A percentile compares a stretch with the other conserved stretches of the same genome.
Conservation (phyloP, 75 land plant species). For the Cryptomeria japonica region DNA sequence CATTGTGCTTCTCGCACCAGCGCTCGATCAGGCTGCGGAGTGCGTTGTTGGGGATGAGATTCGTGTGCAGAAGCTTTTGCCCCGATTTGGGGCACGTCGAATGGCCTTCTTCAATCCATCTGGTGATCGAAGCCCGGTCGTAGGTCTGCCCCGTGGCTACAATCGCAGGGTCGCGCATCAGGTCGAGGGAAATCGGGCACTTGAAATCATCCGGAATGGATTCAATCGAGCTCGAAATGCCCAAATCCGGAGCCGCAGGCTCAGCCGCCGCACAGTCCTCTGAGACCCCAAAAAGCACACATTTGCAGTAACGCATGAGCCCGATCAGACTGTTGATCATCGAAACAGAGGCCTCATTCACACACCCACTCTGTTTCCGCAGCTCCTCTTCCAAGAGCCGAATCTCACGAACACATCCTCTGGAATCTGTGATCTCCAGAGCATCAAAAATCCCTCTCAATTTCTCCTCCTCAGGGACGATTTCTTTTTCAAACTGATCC, state of each 20-base stretch:
- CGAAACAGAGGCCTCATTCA: constrained; percentile 35
- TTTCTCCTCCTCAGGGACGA: constrained; percentile 18
- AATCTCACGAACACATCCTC: constrained; percentile 54
- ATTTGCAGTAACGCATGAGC: constrained; percentile 24
- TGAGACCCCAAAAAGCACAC: constrained; percentile 12
- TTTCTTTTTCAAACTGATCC: constrained; percentile 26
- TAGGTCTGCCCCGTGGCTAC: constrained; percentile 79
- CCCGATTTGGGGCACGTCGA: constrained; percentile 72
- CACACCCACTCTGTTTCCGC: constrained; percentile 36
- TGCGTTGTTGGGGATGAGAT: constrained; percentile 64
- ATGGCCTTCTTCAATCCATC: constrained; percentile 74
- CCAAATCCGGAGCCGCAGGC: neutral
- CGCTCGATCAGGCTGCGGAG: constrained; percentile 56
- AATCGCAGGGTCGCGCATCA: constrained; percentile 81
- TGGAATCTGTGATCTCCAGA: constrained; percentile 30
- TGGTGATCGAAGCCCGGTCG: constrained; percentile 54
- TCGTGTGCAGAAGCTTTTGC: constrained; percentile 53
- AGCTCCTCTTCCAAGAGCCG: constrained; percentile 45
- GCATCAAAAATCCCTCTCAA: constrained; percentile 27
- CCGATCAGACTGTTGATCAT: constrained; percentile 49
- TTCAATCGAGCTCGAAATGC: neutral
- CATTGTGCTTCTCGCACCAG: constrained; percentile 64
- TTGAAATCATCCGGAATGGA: constrained; percentile 55
- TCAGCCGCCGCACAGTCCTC: neutral
- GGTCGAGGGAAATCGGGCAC: constrained; percentile 73